Percentiles rank a stretch among this genome's conserved stretches.
Conservation (phyloP, 192 early-diverging fungal species). For the Backusella luteola region DNA sequence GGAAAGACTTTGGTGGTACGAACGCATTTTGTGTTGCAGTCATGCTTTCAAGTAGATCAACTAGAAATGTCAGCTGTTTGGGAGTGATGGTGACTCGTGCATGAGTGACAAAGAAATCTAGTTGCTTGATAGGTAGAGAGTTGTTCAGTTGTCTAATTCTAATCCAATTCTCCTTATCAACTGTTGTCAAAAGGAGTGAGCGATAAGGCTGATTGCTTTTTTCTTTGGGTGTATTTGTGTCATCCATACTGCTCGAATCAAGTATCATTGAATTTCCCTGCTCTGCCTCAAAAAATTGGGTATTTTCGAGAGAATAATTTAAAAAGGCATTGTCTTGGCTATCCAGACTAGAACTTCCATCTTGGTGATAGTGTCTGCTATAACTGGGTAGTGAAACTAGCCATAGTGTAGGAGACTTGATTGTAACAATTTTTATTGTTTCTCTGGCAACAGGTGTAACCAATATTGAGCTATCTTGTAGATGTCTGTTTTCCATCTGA, state of each 20-base stretch:
- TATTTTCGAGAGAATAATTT: slow-evolving; percentile 26
- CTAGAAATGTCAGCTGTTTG: slow-evolving; percentile 39
- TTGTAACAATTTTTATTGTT: slow-evolving; percentile 50
- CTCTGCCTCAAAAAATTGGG: slow-evolving; percentile 41
- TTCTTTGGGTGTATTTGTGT: background rate
- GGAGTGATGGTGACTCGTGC: slow-evolving; percentile 39
- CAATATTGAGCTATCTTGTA: slow-evolving; percentile 34
- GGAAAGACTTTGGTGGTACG: background rate
- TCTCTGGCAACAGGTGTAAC: slow-evolving; percentile 35
- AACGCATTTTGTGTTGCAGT: background rate
- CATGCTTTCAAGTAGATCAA: slow-evolving; percentile 14
- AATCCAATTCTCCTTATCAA: slow-evolving; percentile 45
- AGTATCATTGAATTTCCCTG: slow-evolving; percentile 18
- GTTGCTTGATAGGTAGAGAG: slow-evolving; percentile 24
- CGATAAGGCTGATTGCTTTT: slow-evolving; percentile 24
- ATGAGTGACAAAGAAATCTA: slow-evolving; percentile 42
- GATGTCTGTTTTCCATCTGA: background rate
- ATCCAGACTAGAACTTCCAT: background rate
- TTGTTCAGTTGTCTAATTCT: slow-evolving; percentile 37
- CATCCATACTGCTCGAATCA: slow-evolving; percentile 7
- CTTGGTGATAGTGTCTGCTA: background rate
- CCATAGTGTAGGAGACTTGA: slow-evolving; percentile 50
- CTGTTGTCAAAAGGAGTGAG: slow-evolving; percentile 45
- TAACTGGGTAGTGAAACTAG: slow-evolving; percentile 25
- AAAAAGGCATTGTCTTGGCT: background rate